These are phyloP conservation scores for Fusarium duplospermum DNA, from an alignment of 2,329 filamentous ascomycete genomes.

Conservation along the genomic window DNA sequence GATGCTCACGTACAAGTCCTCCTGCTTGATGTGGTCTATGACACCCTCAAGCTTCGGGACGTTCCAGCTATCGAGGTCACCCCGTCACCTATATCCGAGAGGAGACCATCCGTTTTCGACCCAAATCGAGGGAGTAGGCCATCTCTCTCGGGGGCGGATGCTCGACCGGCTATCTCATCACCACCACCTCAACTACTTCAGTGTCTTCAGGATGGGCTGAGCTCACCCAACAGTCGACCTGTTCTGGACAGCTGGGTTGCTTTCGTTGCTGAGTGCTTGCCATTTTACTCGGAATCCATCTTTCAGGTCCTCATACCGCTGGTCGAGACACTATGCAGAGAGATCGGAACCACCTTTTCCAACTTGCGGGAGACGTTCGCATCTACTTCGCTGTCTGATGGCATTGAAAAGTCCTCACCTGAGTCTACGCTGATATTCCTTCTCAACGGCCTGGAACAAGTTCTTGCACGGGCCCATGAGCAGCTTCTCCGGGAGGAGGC, in stretches of 20 bases:
- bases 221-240: slow-evolving; percentile 76
- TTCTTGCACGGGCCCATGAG: slow-evolving; percentile 88
- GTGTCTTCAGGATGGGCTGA: slow-evolving; percentile 84
- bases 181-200: slow-evolving; percentile 81
- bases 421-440: slow-evolving; percentile 85
- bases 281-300: slow-evolving; percentile 84
- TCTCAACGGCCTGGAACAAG: slow-evolving; percentile 91
- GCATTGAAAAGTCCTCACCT: slow-evolving; percentile 54
- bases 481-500: slow-evolving; percentile 82
- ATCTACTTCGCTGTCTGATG: slow-evolving; percentile 38
- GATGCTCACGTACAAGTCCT: slow-evolving; percentile 81
- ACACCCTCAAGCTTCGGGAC: slow-evolving; percentile 75
- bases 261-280: slow-evolving; percentile 85
- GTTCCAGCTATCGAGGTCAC: slow-evolving; percentile 54
- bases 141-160: slow-evolving; percentile 51
- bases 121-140: slow-evolving; percentile 53
- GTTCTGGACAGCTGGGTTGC: slow-evolving; percentile 93
- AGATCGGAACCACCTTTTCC: slow-evolving; percentile 79
- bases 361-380: slow-evolving; percentile 75
- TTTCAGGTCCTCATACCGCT: slow-evolving; percentile 92
- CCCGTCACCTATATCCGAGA: slow-evolving; percentile 60
- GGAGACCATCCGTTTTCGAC: slow-evolving; percentile 57
- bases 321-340: slow-evolving; percentile 87
- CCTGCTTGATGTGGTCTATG: slow-evolving; percentile 81
- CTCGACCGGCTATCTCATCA: slow-evolving; percentile 45